phyloP scores from a whole-genome alignment of 345 rosid species.

The Cochlearia excelsa region DNA sequence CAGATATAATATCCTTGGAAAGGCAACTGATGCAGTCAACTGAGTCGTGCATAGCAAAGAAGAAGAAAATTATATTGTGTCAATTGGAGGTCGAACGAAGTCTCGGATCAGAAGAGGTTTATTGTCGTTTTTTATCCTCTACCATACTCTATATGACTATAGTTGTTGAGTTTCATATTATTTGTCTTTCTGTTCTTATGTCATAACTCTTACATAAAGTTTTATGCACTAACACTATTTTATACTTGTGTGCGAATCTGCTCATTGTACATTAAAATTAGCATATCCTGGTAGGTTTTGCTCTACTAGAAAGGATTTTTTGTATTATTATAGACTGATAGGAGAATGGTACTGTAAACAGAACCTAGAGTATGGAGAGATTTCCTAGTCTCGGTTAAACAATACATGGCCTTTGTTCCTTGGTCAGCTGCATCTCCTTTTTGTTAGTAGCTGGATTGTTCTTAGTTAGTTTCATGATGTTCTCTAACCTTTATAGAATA shows the following conservation, averaged over 20 bases:
- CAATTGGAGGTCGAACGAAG: slow-evolving; percentile 81
- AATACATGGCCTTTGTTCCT: slow-evolving; percentile 16
- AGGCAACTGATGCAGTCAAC: slow-evolving; percentile 87
- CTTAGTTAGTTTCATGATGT: slow-evolving; percentile 1
- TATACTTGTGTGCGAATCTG: slow-evolving; percentile 3
- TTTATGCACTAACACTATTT: slow-evolving; percentile 9
- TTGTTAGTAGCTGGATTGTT: slow-evolving; percentile 1
- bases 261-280: not conserved
- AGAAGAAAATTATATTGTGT: slow-evolving; percentile 77
- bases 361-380: slow-evolving; percentile 11
- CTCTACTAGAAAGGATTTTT: not conserved
- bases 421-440: slow-evolving; percentile 5
- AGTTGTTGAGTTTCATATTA: not conserved
- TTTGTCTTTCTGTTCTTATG: slow-evolving; percentile 1
- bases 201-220: slow-evolving; percentile 12
- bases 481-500: not conserved
- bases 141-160: slow-evolving; percentile 4
- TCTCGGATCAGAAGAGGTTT: slow-evolving; percentile 81
- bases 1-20: slow-evolving; percentile 76
- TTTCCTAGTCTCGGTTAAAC: not conserved
- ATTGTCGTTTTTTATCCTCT: slow-evolving; percentile 24
- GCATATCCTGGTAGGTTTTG: slow-evolving; percentile 1
- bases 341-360: slow-evolving; percentile 8
- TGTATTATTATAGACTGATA: slow-evolving; percentile 17
- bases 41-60: slow-evolving; percentile 79